Percentiles rank a stretch among this genome's conserved stretches.
These are phyloP conservation scores for Mycena leptocephala DNA, from an alignment of 768 basidiomycete genomes.

Conservation along the genomic window DNA sequence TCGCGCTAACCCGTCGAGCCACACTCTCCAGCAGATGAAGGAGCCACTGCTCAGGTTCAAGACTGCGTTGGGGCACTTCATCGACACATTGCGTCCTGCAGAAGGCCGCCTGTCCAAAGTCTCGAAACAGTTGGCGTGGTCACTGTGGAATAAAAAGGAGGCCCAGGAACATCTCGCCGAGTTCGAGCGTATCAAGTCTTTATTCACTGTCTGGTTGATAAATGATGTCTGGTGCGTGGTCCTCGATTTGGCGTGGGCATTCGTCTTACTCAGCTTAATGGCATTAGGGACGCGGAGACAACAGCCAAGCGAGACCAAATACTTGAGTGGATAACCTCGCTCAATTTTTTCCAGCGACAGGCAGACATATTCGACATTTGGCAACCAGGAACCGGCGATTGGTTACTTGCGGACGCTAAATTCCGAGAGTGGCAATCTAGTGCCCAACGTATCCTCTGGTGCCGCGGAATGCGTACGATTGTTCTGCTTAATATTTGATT, in stretches of 20 bases:
- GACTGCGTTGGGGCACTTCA: background rate
- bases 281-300: background rate
- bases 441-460: background rate
- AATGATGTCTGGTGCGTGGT: background rate
- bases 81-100: background rate
- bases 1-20: background rate
- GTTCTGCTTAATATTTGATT: background rate
- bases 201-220: background rate
- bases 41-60: background rate
- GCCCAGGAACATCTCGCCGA: background rate
- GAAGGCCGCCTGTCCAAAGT: background rate
- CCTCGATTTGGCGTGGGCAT: background rate
- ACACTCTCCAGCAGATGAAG: background rate
- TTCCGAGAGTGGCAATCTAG: background rate
- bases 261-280: background rate
- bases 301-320: background rate
- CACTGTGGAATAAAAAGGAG: constrained; percentile 1
- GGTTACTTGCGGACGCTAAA: background rate
- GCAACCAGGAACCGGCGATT: background rate
- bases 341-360: constrained; percentile 12
- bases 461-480: background rate
- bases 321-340: background rate
- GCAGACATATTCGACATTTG: background rate
- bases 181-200: background rate
- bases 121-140: constrained; percentile 5